Percentiles rank a stretch among this genome's conserved stretches.
Conservation (phyloP, 176 grass and related monocot species). For the Saccharum officinarum region DNA sequence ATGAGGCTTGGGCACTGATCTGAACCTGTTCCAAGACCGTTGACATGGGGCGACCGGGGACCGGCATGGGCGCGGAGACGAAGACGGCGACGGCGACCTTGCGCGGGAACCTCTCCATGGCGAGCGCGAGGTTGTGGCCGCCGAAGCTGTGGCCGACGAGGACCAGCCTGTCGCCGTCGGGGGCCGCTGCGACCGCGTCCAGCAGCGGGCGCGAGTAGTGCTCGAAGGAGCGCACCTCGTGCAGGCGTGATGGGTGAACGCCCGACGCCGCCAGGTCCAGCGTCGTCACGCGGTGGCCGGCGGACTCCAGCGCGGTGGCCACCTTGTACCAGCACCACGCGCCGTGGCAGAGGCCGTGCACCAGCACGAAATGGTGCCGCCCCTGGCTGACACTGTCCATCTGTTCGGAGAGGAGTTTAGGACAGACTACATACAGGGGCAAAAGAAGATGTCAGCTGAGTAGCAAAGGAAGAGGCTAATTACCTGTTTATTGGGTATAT, state of each 20-base stretch:
- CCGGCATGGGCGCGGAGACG: constrained; percentile 40
- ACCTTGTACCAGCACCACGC: constrained; percentile 62
- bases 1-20: background rate
- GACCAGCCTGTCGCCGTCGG: constrained; percentile 25
- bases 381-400: background rate
- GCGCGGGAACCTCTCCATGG: constrained; percentile 43
- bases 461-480: no score
- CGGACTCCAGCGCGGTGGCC: background rate
- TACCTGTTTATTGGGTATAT: no score
- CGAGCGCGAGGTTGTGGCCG: constrained; percentile 36
- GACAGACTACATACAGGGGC: no score
- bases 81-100: constrained; percentile 53
- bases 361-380: constrained; percentile 16
- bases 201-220: constrained; percentile 53
- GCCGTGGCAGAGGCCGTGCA: constrained; percentile 53
- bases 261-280: constrained; percentile 40
- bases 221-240: constrained; percentile 38
- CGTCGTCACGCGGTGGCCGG: constrained; percentile 47
- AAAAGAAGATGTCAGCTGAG: no score
- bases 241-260: background rate
- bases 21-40: constrained; percentile 30
- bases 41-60: constrained; percentile 4
- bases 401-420: no score
- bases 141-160: constrained; percentile 59
- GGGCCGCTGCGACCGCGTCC: constrained; percentile 17